Base-by-base conservation (phyloP, 129 eudicot species). In the Escallonia rubra region DNA sequence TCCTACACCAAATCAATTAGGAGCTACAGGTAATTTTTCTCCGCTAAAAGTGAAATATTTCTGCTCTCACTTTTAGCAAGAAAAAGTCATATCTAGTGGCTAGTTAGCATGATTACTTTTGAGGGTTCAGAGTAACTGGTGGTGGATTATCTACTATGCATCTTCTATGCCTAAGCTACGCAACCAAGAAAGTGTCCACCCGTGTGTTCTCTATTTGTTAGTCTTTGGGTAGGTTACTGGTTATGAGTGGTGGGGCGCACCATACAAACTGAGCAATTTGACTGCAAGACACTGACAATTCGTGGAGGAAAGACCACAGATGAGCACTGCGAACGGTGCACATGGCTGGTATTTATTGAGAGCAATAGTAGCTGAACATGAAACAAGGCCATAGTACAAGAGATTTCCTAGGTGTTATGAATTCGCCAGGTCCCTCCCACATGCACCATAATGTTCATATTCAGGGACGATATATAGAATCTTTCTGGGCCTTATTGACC, bases 301-400 rank as follows among this genome's bases (percentile, higher is more conserved):
- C 67, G 14, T 43, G 51, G 16, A 63, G 23, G 10, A 54, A 45
- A 43, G 68, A 64, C 68, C 15, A 12, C 1, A 45, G 10, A 14
- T n/a, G 7, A 44, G 54, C 53, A 45, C 42, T 46, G 47, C 23
- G n/a, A 43, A 45, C 55, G 46, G 43, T 70, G 62, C 59, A 49
- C 67, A 50, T 71, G 75, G 75, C 9, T 40, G 2, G 4, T 39
- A 50, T 61, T 71, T 61, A 71, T 61, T 71, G 14, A 54, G 51
- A 71, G 42, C 46, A 23, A 57, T 8, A 41, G 57, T 7, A 7
- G 38, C 68, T 38, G 47, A 64, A 64, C 57, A 45, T 46, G 43
- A 64, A 43, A 4, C 13, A 8, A 47, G 41, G 14, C 53, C 72
- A 68, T 68, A 16, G n/a, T 68, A 46, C 57, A 46, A 43, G 45